Conservation (phyloP, 2,329 filamentous ascomycete genomes). For the Monilinia laxa region DNA sequence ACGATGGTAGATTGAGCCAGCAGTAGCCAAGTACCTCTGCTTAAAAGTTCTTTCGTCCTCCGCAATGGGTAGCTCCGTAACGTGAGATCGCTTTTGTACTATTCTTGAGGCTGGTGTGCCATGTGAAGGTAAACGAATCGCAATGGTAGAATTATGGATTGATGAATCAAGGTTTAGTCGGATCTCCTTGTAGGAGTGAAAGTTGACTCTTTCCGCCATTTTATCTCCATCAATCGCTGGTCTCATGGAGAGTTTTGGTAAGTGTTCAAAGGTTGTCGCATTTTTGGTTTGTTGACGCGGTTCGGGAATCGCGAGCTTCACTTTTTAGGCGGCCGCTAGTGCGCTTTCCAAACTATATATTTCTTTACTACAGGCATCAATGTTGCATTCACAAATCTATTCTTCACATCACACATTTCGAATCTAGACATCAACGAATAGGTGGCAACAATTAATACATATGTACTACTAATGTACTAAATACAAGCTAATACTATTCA, state of each 20-base stretch:
- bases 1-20: constrained; percentile 83
- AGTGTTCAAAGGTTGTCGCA: constrained; percentile 31
- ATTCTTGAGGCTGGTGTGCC: constrained; percentile 40
- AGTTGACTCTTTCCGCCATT: constrained; percentile 63
- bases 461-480: constrained; percentile 6
- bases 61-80: constrained; percentile 44
- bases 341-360: constrained; percentile 17
- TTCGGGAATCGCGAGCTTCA: constrained; percentile 26
- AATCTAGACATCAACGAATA: not conserved
- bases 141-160: constrained; percentile 66
- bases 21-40: constrained; percentile 68
- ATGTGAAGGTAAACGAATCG: constrained; percentile 64
- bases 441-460: not conserved
- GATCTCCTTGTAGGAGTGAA: constrained; percentile 81
- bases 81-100: constrained; percentile 45
- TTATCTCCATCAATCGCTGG: constrained; percentile 57
- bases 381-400: too few species aligned
- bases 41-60: constrained; percentile 76
- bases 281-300: constrained; percentile 31
- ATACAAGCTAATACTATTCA: constrained; percentile 9
- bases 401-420: not conserved
- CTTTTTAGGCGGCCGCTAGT: constrained; percentile 28
- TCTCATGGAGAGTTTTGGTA: constrained; percentile 26
- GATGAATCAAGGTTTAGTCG: constrained; percentile 77
- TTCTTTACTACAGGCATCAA: not conserved